Evolutionary conservation across 129 eudicot genomes (phyloP).

Genomic region (Helianthus tuberosus): DNA sequence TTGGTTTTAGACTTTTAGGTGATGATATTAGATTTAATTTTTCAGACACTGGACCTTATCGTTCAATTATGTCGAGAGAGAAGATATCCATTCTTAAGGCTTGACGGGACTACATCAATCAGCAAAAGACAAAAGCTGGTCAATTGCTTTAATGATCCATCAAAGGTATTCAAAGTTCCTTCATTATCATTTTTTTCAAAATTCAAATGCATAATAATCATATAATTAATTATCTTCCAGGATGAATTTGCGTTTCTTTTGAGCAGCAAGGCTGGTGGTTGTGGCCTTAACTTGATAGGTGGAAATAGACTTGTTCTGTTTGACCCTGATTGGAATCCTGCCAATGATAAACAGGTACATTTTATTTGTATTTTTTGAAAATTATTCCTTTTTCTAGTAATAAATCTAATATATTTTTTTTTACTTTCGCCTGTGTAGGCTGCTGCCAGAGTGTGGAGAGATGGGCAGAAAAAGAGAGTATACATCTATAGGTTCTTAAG

Average conservation of each 20-base stretch:
- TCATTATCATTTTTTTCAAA: background rate
- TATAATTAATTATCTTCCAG: constrained; percentile 42
- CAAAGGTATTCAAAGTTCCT: constrained; percentile 52
- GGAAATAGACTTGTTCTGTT: constrained; percentile 96
- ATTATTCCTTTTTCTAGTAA: background rate
- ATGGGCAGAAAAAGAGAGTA: constrained; percentile 98
- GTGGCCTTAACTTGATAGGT: constrained; percentile 97
- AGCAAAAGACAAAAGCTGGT: constrained; percentile 99
- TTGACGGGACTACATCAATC: constrained; percentile 96
- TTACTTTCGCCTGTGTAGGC: constrained; percentile 54
- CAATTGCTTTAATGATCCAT: constrained; percentile 83
- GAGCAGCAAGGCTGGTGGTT: constrained; percentile 99
- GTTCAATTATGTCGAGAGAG: constrained; percentile 98
- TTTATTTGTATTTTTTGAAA: background rate
- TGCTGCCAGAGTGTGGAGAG: constrained; percentile 99
- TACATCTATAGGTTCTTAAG: constrained; percentile 95
- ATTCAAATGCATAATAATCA: constrained; percentile 1
- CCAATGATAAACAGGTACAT: constrained; percentile 96
- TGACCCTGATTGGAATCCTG: constrained; percentile 99
- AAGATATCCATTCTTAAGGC: constrained; percentile 92
- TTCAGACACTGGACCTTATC: constrained; percentile 95
- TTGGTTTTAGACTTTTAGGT: constrained; percentile 28
- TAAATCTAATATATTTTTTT: background rate
- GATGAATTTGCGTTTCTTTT: constrained; percentile 99
- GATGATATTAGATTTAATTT: constrained; percentile 14